Evolutionary conservation across 169 alveolate genomes (phyloP), one percentile per base, ranked within the genome.

Genomic region (Babesia ovata): DNA sequence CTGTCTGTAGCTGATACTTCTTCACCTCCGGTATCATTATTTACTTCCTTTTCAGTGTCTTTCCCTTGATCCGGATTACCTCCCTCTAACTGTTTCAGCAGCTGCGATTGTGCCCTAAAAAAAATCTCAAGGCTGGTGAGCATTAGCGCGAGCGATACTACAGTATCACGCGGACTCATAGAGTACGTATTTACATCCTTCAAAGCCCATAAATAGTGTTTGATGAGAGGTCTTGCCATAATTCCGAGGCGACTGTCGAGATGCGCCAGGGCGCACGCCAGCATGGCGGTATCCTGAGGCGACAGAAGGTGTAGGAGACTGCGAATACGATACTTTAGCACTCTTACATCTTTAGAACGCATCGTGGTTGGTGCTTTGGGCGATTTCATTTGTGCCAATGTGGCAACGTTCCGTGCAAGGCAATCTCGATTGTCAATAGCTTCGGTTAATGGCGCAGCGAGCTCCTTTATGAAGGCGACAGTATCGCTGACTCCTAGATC

Each of bases 281-380:
- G 48, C 44, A 28, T 70, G 11, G 87, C 50, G 9, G 75, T 33
- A n/a, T 79, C 81, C 33, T 26, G 45, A 4, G 45, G 24, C 12
- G 78, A 60, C 45, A 79, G 53, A 24, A 65, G 63, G 52, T 79
- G 84, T 17, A 44, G 17, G 22, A 79, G 14, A 21, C 87, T 79
- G 24, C 26, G 22, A 7, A 79, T 63, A 9, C 87, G 63, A 36
- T 69, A n/a, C 26, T 29, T 57, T 26, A 79, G n/a, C 19, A 67
- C 45, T 17, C 29, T 70, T 9, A 50, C 29, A 53, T 50, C 65
- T 24, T 71, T 79, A 0, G n/a, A 12, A 16, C 65, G 29, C 33
- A 70, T 14, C 46, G 44, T 79, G 22, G 6, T 49, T 2, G 63
- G 33, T 2, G 9, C 2, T 9, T n/a, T 19, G 2, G 39, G 39